phyloP scores from a whole-genome alignment of 2,329 filamentous ascomycete species.

The Phyllosticta citribraziliensis region DNA sequence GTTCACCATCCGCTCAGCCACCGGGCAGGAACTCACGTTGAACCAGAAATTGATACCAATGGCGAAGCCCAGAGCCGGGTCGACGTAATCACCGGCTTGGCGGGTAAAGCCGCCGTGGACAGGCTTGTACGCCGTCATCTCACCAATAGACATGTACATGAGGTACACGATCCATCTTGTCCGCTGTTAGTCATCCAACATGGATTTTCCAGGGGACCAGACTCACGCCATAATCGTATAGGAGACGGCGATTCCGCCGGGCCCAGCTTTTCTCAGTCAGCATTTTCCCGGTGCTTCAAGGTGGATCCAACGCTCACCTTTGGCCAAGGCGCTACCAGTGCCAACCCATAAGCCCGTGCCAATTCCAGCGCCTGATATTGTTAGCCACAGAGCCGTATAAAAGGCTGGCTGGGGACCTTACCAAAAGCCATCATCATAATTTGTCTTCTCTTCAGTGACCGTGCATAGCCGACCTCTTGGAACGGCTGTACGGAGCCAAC shows the following conservation, averaged over 20 bases:
- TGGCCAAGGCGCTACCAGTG: constrained; percentile 7
- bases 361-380: constrained; percentile 2
- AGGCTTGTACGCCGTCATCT: constrained; percentile 8
- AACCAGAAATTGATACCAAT: constrained; percentile 10
- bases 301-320: not conserved
- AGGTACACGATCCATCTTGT: constrained; percentile 6
- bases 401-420: not conserved
- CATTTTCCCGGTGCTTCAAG: not conserved
- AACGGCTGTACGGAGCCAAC: not conserved
- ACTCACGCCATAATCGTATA: constrained; percentile 10
- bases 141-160: constrained; percentile 9
- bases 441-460: constrained; percentile 6
- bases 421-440: constrained; percentile 11
- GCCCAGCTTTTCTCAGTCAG: constrained; percentile 4
- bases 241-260: constrained; percentile 9
- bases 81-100: constrained; percentile 10
- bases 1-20: not conserved
- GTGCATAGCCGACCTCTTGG: constrained; percentile 6
- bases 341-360: constrained; percentile 9
- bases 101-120: constrained; percentile 7
- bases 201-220: not conserved
- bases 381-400: not conserved
- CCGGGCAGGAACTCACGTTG: not conserved
- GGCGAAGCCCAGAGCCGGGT: constrained; percentile 10
- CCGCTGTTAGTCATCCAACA: not conserved